A percentile compares a stretch with the other conserved stretches of the same genome.
phyloP scores from a whole-genome alignment of 1,139 yeast species.

The Candida tunisiensis region DNA sequence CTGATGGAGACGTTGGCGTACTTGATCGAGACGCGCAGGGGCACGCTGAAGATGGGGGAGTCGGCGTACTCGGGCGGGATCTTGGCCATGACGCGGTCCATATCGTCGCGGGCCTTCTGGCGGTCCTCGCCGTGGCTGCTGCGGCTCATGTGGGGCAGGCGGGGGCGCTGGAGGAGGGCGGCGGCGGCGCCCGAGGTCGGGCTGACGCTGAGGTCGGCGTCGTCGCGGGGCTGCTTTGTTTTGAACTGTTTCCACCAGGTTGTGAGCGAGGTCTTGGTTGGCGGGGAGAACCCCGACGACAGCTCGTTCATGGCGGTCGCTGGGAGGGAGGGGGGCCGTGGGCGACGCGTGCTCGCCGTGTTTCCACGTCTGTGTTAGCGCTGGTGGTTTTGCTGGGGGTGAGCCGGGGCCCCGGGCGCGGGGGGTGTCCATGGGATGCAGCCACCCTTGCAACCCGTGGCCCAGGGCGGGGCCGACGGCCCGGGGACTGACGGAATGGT shows the following conservation, averaged over 20 bases:
- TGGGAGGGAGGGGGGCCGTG: too few relatives aligned
- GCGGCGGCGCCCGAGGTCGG: background rate
- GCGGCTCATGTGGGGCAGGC: conserved; percentile 14
- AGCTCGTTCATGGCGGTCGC: conserved; percentile 4
- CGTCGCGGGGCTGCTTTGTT: conserved; percentile 7
- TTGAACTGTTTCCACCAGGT: conserved; percentile 30
- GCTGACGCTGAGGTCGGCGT: background rate
- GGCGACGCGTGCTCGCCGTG: too few relatives aligned
- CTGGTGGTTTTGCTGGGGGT: too few relatives aligned
- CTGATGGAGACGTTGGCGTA: conserved; percentile 66
- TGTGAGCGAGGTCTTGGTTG: conserved; percentile 18
- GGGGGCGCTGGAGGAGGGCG: conserved; percentile 7
- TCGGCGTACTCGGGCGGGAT: conserved; percentile 14
- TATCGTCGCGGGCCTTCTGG: conserved; percentile 1
- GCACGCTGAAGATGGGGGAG: conserved; percentile 65
- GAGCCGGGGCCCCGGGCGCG: too few relatives aligned
- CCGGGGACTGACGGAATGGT: too few relatives aligned
- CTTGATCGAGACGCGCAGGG: conserved; percentile 50
- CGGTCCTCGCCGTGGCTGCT: conserved; percentile 5
- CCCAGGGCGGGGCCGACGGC: too few relatives aligned
- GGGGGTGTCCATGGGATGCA: too few relatives aligned
- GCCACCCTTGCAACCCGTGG: too few relatives aligned
- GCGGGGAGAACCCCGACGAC: conserved; percentile 12
- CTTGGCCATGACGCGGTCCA: conserved; percentile 2
- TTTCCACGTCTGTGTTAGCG: too few relatives aligned